phyloP scores from a whole-genome alignment of 306 rosid species.

The Alnus rubra region DNA sequence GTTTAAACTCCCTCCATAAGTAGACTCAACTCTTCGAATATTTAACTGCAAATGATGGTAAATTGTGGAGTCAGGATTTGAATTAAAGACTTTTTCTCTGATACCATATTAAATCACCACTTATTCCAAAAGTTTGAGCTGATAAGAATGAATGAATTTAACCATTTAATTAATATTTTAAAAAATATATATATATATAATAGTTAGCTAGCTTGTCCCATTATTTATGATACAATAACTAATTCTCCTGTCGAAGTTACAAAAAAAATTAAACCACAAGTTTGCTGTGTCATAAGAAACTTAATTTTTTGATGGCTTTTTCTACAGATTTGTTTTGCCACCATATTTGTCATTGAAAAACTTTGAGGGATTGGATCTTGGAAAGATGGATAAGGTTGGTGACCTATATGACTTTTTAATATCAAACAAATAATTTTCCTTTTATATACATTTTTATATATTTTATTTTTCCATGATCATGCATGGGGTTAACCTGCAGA shows the following conservation, averaged over 20 bases:
- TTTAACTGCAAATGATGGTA: no score
- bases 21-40: no score
- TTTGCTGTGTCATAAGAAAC: not conserved
- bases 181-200: no score
- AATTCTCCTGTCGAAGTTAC: not conserved
- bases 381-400: conserved; percentile 74
- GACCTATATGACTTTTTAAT: conserved; percentile 1
- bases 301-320: conserved; percentile 13
- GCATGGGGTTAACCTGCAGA: conserved; percentile 42
- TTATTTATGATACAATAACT: not conserved
- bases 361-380: conserved; percentile 87
- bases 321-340: conserved; percentile 77
- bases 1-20: no score
- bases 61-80: no score
- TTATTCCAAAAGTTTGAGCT: no score
- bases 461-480: not conserved
- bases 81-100: no score
- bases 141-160: no score
- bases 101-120: no score
- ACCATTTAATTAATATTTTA: no score
- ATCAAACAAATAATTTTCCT: not conserved
- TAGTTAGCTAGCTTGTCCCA: not conserved
- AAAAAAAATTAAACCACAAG: not conserved
- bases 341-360: conserved; percentile 84
- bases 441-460: not conserved